Conservation (phyloP, 2,329 filamentous ascomycete genomes). For the Pseudogymnoascus sp. region DNA sequence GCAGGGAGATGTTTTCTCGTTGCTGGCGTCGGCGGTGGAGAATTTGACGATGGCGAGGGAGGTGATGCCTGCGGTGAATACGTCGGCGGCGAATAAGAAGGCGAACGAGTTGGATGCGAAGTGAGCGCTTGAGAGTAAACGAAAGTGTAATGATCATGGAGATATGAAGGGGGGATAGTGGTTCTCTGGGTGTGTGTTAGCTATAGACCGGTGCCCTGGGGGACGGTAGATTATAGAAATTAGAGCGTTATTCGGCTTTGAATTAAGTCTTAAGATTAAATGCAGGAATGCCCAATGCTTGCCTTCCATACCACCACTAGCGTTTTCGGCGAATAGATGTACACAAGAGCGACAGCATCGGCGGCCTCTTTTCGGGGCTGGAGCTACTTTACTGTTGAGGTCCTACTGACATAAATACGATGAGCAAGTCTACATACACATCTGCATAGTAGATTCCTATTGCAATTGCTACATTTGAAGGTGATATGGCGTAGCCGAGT, state of each 20-base stretch:
- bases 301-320: too few relatives aligned
- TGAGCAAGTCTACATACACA: too few relatives aligned
- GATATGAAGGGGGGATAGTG: not conserved
- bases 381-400: too few relatives aligned
- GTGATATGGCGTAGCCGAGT: too few relatives aligned
- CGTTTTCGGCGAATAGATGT: too few relatives aligned
- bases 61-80: slow-evolving; percentile 6
- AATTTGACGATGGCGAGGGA: slow-evolving; percentile 8
- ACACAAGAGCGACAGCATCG: too few relatives aligned
- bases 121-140: not conserved
- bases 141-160: not conserved
- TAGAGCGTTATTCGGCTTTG: not conserved
- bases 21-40: slow-evolving; percentile 12
- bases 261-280: not conserved
- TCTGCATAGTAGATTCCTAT: too few relatives aligned
- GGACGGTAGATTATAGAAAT: not conserved
- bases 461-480: too few relatives aligned
- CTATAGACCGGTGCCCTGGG: not conserved
- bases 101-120: not conserved
- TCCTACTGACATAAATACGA: too few relatives aligned
- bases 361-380: too few relatives aligned
- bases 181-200: not conserved
- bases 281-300: too few relatives aligned
- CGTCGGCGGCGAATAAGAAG: not conserved
- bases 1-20: slow-evolving; percentile 13